A percentile compares a stretch with the other conserved stretches of the same genome.
Evolutionary conservation across 345 rosid species (phyloP).

Genomic region (Aethionema arabicum): DNA sequence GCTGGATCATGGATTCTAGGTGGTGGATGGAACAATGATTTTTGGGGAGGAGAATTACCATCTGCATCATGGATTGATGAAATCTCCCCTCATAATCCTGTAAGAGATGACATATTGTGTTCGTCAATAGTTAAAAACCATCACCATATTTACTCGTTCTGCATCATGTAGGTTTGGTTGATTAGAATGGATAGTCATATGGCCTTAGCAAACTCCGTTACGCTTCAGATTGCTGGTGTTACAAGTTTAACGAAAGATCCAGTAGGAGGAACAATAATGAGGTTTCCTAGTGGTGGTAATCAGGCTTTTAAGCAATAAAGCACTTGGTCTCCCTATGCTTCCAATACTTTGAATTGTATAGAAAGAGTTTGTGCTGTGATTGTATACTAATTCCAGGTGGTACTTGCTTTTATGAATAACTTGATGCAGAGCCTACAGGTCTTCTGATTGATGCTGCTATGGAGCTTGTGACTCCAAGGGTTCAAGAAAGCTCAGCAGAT

Average conservation of each 20-base stretch:
- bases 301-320: background rate
- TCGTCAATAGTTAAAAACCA: conserved; percentile 1
- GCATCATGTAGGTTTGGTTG: conserved; percentile 65
- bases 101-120: conserved; percentile 32
- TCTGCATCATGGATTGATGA: conserved; percentile 81
- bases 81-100: conserved; percentile 72
- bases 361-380: conserved; percentile 6
- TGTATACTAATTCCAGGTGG: conserved; percentile 19
- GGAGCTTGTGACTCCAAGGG: conserved; percentile 54
- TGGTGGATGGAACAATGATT: conserved; percentile 96
- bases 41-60: conserved; percentile 94
- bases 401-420: conserved; percentile 17
- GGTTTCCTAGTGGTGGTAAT: conserved; percentile 63
- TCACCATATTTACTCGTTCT: background rate
- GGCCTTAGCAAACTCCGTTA: conserved; percentile 85
- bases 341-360: conserved; percentile 7
- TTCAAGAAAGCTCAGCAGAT: conserved; percentile 66
- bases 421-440: conserved; percentile 73
- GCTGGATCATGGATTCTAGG: conserved; percentile 84
- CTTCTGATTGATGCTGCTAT: conserved; percentile 83
- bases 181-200: conserved; percentile 90
- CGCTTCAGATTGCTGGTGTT: conserved; percentile 68
- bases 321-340: background rate
- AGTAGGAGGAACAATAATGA: conserved; percentile 63
- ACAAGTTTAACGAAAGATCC: conserved; percentile 60